Percentiles rank a stretch among this genome's conserved stretches.
These are phyloP conservation scores for Diospyros kaki DNA, from an alignment of 148 eudicot species.

Conservation along the genomic window DNA sequence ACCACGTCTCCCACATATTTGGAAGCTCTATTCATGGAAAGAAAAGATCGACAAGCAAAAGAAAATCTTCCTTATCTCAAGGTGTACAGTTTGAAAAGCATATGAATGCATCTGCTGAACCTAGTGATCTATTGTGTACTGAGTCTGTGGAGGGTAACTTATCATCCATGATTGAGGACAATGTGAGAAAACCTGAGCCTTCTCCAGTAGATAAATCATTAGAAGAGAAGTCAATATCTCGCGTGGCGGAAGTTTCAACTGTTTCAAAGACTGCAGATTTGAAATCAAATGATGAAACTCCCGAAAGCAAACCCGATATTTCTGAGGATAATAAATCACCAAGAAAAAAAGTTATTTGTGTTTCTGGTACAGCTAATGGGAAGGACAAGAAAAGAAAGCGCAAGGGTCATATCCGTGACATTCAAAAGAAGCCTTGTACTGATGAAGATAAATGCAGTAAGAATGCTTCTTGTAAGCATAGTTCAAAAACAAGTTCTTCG, in stretches of 20 bases:
- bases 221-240: slow-evolving; percentile 30
- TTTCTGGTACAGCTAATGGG: slow-evolving; percentile 21
- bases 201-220: slow-evolving; percentile 18
- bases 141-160: slow-evolving; percentile 40
- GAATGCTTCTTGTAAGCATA: slow-evolving; percentile 23
- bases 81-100: slow-evolving; percentile 18
- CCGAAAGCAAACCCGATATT: slow-evolving; percentile 29
- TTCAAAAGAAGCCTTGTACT: slow-evolving; percentile 39
- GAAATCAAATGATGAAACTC: slow-evolving; percentile 33
- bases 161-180: slow-evolving; percentile 27
- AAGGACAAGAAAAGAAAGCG: slow-evolving; percentile 51
- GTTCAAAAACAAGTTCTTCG: slow-evolving; percentile 24
- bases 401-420: slow-evolving; percentile 25
- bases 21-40: slow-evolving; percentile 52
- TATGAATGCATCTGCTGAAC: slow-evolving; percentile 33
- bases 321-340: slow-evolving; percentile 22
- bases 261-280: slow-evolving; percentile 25
- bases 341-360: slow-evolving; percentile 23
- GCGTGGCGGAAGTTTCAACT: slow-evolving; percentile 21
- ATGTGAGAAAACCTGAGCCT: slow-evolving; percentile 24
- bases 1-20: slow-evolving; percentile 37
- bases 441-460: slow-evolving; percentile 32
- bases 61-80: slow-evolving; percentile 34
- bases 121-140: slow-evolving; percentile 31
- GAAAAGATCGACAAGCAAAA: slow-evolving; percentile 61